Evolutionary conservation across 148 eudicot genomes (phyloP).

Genomic region (Tetragonia tetragonoides): DNA sequence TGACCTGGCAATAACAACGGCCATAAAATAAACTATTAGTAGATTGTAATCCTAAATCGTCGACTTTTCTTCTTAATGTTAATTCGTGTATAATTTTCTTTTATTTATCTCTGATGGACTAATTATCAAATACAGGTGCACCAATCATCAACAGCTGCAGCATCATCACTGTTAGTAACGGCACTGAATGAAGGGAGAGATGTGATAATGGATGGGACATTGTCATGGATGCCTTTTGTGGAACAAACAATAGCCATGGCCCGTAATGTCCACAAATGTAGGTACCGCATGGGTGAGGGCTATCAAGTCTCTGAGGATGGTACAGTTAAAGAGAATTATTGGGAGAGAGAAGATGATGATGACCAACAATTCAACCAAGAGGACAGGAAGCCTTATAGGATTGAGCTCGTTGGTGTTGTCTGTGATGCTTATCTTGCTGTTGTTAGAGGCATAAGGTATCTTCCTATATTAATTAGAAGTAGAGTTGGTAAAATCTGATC

Average conservation of each 20-base stretch:
- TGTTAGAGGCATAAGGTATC: conserved; percentile 80
- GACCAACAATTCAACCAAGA: conserved; percentile 12
- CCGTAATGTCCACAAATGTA: conserved; percentile 59
- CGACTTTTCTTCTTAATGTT: too few species aligned
- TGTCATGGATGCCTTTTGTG: conserved; percentile 86
- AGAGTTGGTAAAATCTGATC: too few species aligned
- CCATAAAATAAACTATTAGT: too few species aligned
- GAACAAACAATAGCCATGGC: conserved; percentile 82
- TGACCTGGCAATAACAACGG: too few species aligned
- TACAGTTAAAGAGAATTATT: conserved; percentile 51
- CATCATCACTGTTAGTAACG: conserved; percentile 78
- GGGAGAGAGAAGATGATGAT: conserved; percentile 56
- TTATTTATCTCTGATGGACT: background rate
- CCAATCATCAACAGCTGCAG: conserved; percentile 83
- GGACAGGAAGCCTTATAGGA: conserved; percentile 59
- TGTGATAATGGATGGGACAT: conserved; percentile 89
- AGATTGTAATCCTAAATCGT: too few species aligned
- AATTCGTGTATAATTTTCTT: too few species aligned
- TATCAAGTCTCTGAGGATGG: conserved; percentile 67
- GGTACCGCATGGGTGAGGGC: conserved; percentile 86
- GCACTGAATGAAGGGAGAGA: conserved; percentile 91
- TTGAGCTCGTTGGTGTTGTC: conserved; percentile 89
- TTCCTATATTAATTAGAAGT: background rate
- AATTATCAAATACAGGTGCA: conserved; percentile 45
- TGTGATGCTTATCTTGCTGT: conserved; percentile 91